These are phyloP conservation scores for Ustilago trichophora DNA, from an alignment of 1,284 basidiomycete species.

Conservation along the genomic window DNA sequence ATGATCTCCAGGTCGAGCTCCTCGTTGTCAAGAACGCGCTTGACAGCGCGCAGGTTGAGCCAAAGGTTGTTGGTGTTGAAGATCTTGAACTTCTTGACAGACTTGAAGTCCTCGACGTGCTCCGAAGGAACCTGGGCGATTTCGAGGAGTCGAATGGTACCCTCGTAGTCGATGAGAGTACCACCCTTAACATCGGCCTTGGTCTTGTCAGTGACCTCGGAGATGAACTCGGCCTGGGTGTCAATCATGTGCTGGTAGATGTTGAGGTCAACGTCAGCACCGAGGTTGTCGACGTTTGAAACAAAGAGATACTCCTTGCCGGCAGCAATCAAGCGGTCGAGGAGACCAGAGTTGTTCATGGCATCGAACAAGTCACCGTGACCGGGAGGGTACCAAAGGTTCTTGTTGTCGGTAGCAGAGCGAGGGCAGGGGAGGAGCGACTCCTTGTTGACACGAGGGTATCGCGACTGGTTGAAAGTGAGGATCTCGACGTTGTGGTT, in stretches of 20 bases:
- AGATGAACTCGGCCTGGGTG: conserved; percentile 67
- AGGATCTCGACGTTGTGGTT: conserved; percentile 72
- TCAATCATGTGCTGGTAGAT: conserved; percentile 72
- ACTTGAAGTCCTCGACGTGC: conserved; percentile 98
- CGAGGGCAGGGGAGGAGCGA: conserved; percentile 88
- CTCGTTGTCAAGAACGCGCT: conserved; percentile 89
- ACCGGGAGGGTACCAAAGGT: conserved; percentile 91
- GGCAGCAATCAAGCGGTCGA: conserved; percentile 91
- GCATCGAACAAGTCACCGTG: conserved; percentile 98
- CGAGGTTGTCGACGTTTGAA: conserved; percentile 98
- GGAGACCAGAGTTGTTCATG: conserved; percentile 89
- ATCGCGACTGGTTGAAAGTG: conserved; percentile 95
- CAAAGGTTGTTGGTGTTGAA: conserved; percentile 89
- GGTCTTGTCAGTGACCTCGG: conserved; percentile 94
- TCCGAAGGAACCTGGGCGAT: conserved; percentile 98
- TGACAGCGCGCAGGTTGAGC: conserved; percentile 90
- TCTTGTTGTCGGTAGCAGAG: conserved; percentile 88
- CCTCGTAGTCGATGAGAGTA: conserved; percentile 92
- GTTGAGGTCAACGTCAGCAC: conserved; percentile 83
- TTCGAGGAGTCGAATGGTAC: conserved; percentile 91
- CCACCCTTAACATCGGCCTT: conserved; percentile 99
- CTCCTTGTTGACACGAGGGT: conserved; percentile 97
- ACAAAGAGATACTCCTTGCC: conserved; percentile 99
- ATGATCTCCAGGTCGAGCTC: conserved; percentile 87
- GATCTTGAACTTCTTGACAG: conserved; percentile 71